Conservation (phyloP, 2,329 filamentous ascomycete genomes). For the Colletotrichum orchidophilum region DNA sequence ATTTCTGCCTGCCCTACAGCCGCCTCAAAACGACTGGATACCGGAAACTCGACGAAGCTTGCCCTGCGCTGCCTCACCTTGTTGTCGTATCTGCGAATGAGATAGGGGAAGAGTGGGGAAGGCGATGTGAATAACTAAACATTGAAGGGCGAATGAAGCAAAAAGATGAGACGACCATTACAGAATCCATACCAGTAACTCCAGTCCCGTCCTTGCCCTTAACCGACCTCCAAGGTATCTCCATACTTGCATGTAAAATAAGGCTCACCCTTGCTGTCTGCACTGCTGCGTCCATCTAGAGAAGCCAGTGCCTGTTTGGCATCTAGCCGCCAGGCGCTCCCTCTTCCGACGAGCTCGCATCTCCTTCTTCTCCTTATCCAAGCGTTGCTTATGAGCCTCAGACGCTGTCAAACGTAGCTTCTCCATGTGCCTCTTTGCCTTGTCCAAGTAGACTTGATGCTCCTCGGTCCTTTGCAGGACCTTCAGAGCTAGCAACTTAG, state of each 20-base stretch:
- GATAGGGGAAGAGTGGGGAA: neutral
- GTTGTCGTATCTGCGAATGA: conserved; percentile 2
- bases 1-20: neutral
- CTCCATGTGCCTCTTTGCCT: conserved; percentile 47
- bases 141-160: conserved; percentile 12
- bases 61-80: neutral
- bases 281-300: conserved; percentile 35
- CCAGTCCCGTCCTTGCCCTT: conserved; percentile 11
- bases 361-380: conserved; percentile 40
- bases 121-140: conserved; percentile 11
- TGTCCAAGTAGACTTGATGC: conserved; percentile 55
- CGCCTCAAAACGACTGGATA: neutral
- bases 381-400: conserved; percentile 41
- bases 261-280: conserved; percentile 26
- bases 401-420: conserved; percentile 38
- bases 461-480: conserved; percentile 59
- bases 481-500: conserved; percentile 67
- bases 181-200: conserved; percentile 25
- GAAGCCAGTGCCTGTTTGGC: conserved; percentile 33
- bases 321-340: conserved; percentile 36
- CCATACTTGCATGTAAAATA: conserved; percentile 16
- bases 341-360: conserved; percentile 40
- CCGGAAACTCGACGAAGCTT: neutral
- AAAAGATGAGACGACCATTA: conserved; percentile 11
- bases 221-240: conserved; percentile 25